Conservation (phyloP, 2,329 filamentous ascomycete species). For the Trichophaea hybrida region DNA sequence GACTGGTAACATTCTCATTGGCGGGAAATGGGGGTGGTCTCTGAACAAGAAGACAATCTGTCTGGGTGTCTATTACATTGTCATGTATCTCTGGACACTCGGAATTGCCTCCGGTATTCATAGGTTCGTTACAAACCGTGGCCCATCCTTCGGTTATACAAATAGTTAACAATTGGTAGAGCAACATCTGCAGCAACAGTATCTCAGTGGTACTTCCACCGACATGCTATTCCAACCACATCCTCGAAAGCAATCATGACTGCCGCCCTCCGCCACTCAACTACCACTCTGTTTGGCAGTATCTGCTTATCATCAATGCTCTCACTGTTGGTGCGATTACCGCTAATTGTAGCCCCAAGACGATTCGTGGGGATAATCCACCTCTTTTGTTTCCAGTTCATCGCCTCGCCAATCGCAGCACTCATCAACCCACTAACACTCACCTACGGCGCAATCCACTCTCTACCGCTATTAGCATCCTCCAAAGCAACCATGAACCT, state of each 20-base stretch:
- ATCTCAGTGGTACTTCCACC: slow-evolving; percentile 98
- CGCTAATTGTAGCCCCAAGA: slow-evolving; percentile 67
- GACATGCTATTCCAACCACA: slow-evolving; percentile 62
- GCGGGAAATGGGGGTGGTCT: slow-evolving; percentile 32
- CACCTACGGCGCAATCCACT: slow-evolving; percentile 89
- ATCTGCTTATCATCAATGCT: slow-evolving; percentile 79
- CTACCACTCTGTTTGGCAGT: slow-evolving; percentile 78
- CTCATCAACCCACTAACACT: slow-evolving; percentile 83
- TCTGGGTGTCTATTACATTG: slow-evolving; percentile 79
- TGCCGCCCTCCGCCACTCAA: slow-evolving; percentile 67
- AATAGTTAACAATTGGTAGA: slow-evolving; percentile 30
- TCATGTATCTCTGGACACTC: slow-evolving; percentile 92
- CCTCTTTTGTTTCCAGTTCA: slow-evolving; percentile 54
- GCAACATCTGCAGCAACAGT: slow-evolving; percentile 88
- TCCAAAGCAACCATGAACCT: slow-evolving; percentile 70
- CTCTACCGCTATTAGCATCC: slow-evolving; percentile 61
- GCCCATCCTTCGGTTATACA: neutral
- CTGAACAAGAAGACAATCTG: slow-evolving; percentile 74
- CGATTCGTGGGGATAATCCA: slow-evolving; percentile 50
- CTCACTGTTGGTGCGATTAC: slow-evolving; percentile 65
- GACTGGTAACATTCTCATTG: slow-evolving; percentile 60
- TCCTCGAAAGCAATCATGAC: slow-evolving; percentile 67
- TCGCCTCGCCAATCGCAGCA: slow-evolving; percentile 71
- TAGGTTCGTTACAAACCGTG: slow-evolving; percentile 28
- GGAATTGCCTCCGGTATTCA: slow-evolving; percentile 79